Evolutionary conservation across 768 basidiomycete genomes (phyloP).

Genomic region (Saitozyma podzolica): DNA sequence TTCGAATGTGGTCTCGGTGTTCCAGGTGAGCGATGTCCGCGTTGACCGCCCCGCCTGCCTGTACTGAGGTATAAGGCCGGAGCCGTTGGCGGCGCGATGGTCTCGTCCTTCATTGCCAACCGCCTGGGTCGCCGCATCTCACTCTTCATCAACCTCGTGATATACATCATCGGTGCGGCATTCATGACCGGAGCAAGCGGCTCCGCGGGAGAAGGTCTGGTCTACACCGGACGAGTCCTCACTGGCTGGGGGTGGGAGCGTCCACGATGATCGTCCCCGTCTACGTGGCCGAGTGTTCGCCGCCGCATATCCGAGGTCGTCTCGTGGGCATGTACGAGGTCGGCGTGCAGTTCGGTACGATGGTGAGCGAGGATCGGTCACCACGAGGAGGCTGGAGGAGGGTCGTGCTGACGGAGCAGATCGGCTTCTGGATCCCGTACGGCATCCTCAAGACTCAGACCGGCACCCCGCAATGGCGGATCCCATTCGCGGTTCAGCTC

Average conservation of each 20-base stretch:
- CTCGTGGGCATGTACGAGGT: conserved; percentile 42
- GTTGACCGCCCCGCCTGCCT: background rate
- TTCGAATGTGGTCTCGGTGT: conserved; percentile 24
- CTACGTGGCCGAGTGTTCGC: conserved; percentile 35
- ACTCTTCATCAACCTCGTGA: conserved; percentile 9
- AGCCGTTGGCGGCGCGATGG: conserved; percentile 22
- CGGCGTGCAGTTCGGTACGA: conserved; percentile 28
- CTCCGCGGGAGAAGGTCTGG: conserved; percentile 10
- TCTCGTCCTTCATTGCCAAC: conserved; percentile 16
- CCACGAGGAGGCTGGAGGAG: background rate
- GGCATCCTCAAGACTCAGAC: conserved; percentile 9
- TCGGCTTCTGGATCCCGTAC: conserved; percentile 37
- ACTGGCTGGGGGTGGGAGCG: conserved; percentile 43
- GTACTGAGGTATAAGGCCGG: conserved; percentile 10
- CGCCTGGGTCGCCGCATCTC: conserved; percentile 20
- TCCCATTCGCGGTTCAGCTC: conserved; percentile 54
- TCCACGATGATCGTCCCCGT: conserved; percentile 32
- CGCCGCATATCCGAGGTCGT: conserved; percentile 34
- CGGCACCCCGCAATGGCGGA: conserved; percentile 13
- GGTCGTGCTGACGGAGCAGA: conserved; percentile 14
- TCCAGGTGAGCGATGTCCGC: conserved; percentile 14
- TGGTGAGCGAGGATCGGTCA: conserved; percentile 10
- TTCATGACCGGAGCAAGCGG: conserved; percentile 12
- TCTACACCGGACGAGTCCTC: conserved; percentile 38
- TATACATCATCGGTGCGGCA: conserved; percentile 18